phyloP scores from a whole-genome alignment of 1,284 basidiomycete species.

The Cryptococcus wingfieldii region DNA sequence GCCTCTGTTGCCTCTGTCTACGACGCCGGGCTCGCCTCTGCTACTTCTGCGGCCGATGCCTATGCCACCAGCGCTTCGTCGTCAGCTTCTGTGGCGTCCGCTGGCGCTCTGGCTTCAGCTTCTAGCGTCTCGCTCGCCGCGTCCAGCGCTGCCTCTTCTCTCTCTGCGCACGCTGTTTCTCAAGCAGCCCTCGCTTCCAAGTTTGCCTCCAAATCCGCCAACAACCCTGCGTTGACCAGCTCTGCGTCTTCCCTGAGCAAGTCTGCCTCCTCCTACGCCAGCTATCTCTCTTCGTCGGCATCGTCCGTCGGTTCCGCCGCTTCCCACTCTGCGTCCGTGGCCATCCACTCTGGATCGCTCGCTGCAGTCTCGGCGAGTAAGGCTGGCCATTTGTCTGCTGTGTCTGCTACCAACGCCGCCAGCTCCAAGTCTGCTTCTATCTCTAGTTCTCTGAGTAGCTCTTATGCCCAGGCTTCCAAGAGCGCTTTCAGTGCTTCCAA shows the following conservation, averaged over 20 bases:
- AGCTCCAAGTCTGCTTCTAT: conserved; percentile 32
- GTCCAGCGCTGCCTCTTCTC: conserved; percentile 33
- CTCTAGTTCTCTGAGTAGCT: conserved; percentile 20
- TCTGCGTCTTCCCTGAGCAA: conserved; percentile 41
- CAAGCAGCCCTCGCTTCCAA: conserved; percentile 36
- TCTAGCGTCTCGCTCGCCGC: conserved; percentile 36
- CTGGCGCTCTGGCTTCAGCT: conserved; percentile 33
- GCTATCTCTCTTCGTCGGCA: conserved; percentile 47
- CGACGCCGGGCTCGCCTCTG: conserved; percentile 31
- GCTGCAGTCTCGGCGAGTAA: conserved; percentile 28
- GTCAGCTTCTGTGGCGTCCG: conserved; percentile 37
- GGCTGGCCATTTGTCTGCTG: conserved; percentile 27
- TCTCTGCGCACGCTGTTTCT: conserved; percentile 34
- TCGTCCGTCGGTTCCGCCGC: conserved; percentile 35
- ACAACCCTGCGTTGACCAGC: conserved; percentile 32
- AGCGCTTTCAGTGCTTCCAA: conserved; percentile 26
- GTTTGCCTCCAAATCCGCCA: conserved; percentile 34
- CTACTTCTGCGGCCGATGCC: conserved; percentile 25
- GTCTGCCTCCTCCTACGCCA: conserved; percentile 34
- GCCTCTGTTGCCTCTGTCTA: conserved; percentile 37
- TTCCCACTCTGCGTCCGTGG: conserved; percentile 50
- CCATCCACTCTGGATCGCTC: conserved; percentile 43
- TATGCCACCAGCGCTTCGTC: conserved; percentile 35
- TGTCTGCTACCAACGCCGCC: conserved; percentile 30
- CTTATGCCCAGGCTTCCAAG: conserved; percentile 52